Percentiles rank a stretch among this genome's conserved stretches.
These are phyloP conservation scores for Ceratobasidium sp. DNA, from an alignment of 1,284 basidiomycete species.

Conservation along the genomic window DNA sequence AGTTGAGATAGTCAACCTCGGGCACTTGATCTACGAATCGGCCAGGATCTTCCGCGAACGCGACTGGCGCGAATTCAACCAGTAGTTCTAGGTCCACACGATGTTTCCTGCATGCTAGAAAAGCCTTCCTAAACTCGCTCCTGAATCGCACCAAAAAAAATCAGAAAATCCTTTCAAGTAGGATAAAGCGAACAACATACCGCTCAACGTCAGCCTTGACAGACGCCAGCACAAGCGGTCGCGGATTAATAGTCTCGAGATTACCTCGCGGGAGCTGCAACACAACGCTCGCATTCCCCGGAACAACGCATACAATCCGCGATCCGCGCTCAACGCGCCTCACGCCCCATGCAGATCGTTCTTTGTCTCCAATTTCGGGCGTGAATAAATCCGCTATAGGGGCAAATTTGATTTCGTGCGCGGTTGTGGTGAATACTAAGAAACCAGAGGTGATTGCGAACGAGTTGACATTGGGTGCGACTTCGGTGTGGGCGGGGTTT, in stretches of 20 bases:
- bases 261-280: conserved; percentile 99
- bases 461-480: conserved; percentile 70
- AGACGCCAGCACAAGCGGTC: conserved; percentile 89
- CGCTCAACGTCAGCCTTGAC: conserved; percentile 78
- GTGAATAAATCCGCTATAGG: conserved; percentile 62
- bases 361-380: conserved; percentile 39
- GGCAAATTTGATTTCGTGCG: conserved; percentile 86
- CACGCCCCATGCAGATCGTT: conserved; percentile 68
- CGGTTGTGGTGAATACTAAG: conserved; percentile 86
- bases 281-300: conserved; percentile 89
- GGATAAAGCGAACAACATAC: conserved; percentile 61
- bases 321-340: conserved; percentile 89
- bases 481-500: neutral
- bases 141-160: conserved; percentile 56
- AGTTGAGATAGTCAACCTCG: conserved; percentile 92
- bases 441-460: conserved; percentile 85
- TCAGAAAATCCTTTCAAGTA: conserved; percentile 9
- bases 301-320: conserved; percentile 85
- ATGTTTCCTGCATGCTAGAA: conserved; percentile 92
- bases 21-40: conserved; percentile 86
- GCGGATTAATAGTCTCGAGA: conserved; percentile 93
- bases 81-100: conserved; percentile 92
- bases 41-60: conserved; percentile 75
- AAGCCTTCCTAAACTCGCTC: conserved; percentile 80
- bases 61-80: conserved; percentile 78